Base-by-base conservation (phyloP, 148 eudicot species). In the Cornus controversa region DNA sequence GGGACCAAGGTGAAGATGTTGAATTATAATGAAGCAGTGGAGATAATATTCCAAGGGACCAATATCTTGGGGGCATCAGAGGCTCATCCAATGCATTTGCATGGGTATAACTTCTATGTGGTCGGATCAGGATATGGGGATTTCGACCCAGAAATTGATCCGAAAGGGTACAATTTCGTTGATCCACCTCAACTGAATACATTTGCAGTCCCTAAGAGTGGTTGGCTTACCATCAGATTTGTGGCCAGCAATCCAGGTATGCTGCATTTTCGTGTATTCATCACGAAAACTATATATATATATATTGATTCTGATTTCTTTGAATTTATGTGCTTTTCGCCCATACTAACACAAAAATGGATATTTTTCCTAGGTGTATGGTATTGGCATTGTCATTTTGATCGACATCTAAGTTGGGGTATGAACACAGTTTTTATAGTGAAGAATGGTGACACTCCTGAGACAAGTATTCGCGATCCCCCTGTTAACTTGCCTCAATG, bases 1-100 rank as follows among this genome's bases (percentile, higher is more conserved):
- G 73, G 64, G 26, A 69, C 73, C 11, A 37, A 69, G 57, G 73
- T 69, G 11, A 77, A 28, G 24, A 8, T 69, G 4, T 50, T 77
- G 50, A 62, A 75, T 11, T 69, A 31, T 16, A 28, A 66, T 28
- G 20, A 27, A 27, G 28, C 37, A 10, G 22, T 66, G 20, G 18
- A 66, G 37, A 66, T 66, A 66, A 13, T 27, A 14, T 66, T 66
- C 37, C 69, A 66, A 66, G 69, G 37, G 34, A 66, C 36, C 25
- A 66, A 66, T 66, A 15, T 66, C 22, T 13, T 66, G 36, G 20
- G 1, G 15, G 6, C 20, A 28, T 0, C 69, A 27, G 69, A 66
- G 37, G 28, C 10, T 16, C 69, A 66, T 5, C 69, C 69, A 27
- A 66, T 66, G 69, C 69, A 66, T 16, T 5, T 66, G 15, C 69